Conservation (phyloP, 2,329 filamentous ascomycete genomes). For the Diplodia scrobiculata region DNA sequence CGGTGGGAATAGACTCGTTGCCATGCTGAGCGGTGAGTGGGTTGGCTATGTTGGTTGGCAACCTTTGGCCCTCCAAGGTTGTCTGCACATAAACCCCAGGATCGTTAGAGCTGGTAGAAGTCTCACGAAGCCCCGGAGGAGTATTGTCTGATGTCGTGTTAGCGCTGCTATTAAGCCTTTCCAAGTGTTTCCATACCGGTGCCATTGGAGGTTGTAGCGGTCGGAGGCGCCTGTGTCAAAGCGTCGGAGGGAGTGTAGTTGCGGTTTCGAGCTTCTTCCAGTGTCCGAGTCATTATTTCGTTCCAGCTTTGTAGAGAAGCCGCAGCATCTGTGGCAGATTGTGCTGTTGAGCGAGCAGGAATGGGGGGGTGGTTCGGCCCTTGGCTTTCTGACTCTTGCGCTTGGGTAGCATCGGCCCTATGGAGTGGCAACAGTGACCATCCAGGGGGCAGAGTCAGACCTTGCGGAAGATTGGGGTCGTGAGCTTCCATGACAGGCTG, state of each 20-base stretch:
- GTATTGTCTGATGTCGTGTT: neutral
- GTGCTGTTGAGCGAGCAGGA: neutral
- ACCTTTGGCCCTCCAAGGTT: neutral
- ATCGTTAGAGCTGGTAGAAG: neutral
- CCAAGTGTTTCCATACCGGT: neutral
- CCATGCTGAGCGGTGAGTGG: neutral
- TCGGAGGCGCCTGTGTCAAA: neutral
- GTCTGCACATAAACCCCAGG: neutral
- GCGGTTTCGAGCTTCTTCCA: conserved; percentile 6
- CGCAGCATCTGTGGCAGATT: conserved; percentile 11
- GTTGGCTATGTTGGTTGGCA: neutral
- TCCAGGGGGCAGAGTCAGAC: conserved; percentile 43
- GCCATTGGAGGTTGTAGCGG: neutral
- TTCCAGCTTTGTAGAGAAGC: conserved; percentile 21
- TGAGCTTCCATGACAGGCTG: conserved; percentile 41
- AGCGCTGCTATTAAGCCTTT: neutral
- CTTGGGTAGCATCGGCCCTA: neutral
- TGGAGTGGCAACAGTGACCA: conserved; percentile 39
- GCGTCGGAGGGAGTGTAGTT: neutral
- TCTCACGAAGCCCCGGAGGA: neutral
- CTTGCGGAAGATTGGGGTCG: conserved; percentile 41
- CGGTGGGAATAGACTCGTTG: neutral
- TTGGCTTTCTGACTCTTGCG: neutral
- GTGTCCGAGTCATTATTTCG: conserved; percentile 20
- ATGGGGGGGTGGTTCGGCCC: neutral